Percentiles rank a stretch among this genome's conserved stretches.
phyloP scores from a whole-genome alignment of 345 rosid genomes.

The Aethionema arabicum region DNA sequence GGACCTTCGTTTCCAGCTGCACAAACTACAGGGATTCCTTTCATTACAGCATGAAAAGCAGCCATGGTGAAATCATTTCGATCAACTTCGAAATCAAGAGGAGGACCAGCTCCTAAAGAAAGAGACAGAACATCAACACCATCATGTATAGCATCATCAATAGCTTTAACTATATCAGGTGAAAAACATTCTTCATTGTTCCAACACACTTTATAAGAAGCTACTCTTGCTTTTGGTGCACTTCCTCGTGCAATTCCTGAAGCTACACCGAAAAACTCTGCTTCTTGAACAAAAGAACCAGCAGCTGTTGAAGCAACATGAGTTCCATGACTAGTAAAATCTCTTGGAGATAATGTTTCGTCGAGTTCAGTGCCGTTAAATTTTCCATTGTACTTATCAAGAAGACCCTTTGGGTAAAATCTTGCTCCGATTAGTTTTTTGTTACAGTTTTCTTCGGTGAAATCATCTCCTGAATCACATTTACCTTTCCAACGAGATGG shows the following conservation, averaged over 20 bases:
- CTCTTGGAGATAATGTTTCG: conserved; percentile 48
- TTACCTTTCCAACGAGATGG: conserved; percentile 55
- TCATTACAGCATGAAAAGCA: conserved; percentile 55
- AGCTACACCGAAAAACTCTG: conserved; percentile 42
- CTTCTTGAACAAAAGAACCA: conserved; percentile 48
- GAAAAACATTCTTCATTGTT: conserved; percentile 41
- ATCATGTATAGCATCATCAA: conserved; percentile 61
- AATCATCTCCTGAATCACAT: conserved; percentile 43
- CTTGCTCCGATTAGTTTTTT: conserved; percentile 50
- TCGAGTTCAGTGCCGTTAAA: conserved; percentile 1
- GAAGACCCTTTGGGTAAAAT: conserved; percentile 43
- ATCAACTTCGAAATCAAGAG: conserved; percentile 40
- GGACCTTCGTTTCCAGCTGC: conserved; percentile 60
- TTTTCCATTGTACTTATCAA: conserved; percentile 1
- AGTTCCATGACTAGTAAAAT: conserved; percentile 57
- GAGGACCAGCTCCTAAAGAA: conserved; percentile 44
- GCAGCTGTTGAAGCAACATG: conserved; percentile 69
- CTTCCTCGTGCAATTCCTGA: conserved; percentile 60
- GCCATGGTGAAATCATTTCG: conserved; percentile 45
- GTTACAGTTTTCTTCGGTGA: conserved; percentile 44
- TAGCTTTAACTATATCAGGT: conserved; percentile 57
- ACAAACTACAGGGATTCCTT: conserved; percentile 51
- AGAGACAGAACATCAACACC: conserved; percentile 64
- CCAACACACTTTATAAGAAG: conserved; percentile 66
- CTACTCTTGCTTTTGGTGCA: conserved; percentile 60